phyloP scores from a whole-genome alignment of 1,139 yeast genomes.

The Candida gigantensis region DNA sequence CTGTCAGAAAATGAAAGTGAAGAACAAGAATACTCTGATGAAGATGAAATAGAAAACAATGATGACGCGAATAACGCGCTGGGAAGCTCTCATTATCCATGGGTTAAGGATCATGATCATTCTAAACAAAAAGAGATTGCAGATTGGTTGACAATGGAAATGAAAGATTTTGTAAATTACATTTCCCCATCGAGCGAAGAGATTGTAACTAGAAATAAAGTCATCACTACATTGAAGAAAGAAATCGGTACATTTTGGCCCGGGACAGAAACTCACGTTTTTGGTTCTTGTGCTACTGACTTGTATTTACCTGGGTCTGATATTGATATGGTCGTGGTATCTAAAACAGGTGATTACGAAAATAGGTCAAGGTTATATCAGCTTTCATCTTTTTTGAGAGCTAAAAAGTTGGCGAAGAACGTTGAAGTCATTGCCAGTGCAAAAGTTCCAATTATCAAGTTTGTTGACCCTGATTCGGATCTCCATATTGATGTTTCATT shows the following conservation, averaged over 20 bases:
- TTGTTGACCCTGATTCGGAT: conserved; percentile 70
- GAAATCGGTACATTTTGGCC: conserved; percentile 71
- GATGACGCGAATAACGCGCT: conserved; percentile 31
- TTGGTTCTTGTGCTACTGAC: conserved; percentile 96
- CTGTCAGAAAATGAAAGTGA: conserved; percentile 38
- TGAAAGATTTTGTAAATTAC: conserved; percentile 81
- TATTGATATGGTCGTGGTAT: conserved; percentile 88
- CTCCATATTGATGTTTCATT: conserved; percentile 90
- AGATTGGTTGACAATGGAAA: conserved; percentile 87
- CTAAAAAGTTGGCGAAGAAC: conserved; percentile 61
- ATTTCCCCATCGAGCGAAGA: conserved; percentile 85
- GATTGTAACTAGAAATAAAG: conserved; percentile 65
- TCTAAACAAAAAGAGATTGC: conserved; percentile 73
- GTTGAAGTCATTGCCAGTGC: conserved; percentile 91
- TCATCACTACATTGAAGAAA: conserved; percentile 60
- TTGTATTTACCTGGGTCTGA: conserved; percentile 94
- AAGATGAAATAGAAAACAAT: conserved; percentile 30
- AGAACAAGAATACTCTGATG: conserved; percentile 15
- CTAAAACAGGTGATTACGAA: conserved; percentile 65
- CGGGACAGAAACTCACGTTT: conserved; percentile 78
- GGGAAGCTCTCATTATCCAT: conserved; percentile 56
- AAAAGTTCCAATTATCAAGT: conserved; percentile 93
- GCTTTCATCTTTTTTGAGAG: conserved; percentile 69
- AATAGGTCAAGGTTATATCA: conserved; percentile 70
- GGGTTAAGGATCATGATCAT: conserved; percentile 79